Base-by-base conservation (phyloP, 805 yeast genomes). In the Yamadazyma phyllophila region DNA sequence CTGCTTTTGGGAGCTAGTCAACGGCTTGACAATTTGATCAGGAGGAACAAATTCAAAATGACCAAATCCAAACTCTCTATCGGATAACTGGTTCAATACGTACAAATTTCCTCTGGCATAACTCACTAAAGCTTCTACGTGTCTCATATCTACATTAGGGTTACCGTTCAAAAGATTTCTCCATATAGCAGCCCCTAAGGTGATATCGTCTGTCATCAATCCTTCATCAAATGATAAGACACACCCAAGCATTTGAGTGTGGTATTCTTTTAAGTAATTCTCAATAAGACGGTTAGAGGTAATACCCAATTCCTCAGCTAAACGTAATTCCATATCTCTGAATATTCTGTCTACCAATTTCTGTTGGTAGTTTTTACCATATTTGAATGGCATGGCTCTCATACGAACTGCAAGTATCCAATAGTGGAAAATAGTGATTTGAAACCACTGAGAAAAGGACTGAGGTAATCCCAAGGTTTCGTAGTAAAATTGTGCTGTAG, bases 391-490 rank as follows among this genome's bases (percentile, higher is more conserved):
- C 85, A 94, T 77, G 8, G 95, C 95, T 64, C 99, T 82, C 97
- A 94, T 91, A 61, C 99, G 83, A 13, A 88, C 96, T 53, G 85
- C 85, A 38, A 94, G 73, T 59, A 94, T 83, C 99, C 99, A 94
- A 48, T 88, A 82, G 65, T 94, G 99, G 54, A 94, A 74, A 1
- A 85, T 74, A 6, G 96, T 87, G 50, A 94, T 85, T 67, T 92
- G 98, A 64, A 85, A 92, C 96, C 97, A 92, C 65, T 90, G 96
- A n/a, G 92, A 81, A 60, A 92, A 91, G 0, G 97, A 85, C 60
- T 78, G 76, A 30, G 96, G 96, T 58, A 94, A 71, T 20, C 80
- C 83, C 46, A 94, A 70, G 10, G 91, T 86, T 44, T 88, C 86
- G 61, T 89, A 94, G 74, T 89, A 94, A 61, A 88, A 94, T 44